Evolutionary conservation across 176 grass and related monocot genomes (phyloP), one percentile per base, ranked within the genome.

Genomic region (Triticum turgidum): DNA sequence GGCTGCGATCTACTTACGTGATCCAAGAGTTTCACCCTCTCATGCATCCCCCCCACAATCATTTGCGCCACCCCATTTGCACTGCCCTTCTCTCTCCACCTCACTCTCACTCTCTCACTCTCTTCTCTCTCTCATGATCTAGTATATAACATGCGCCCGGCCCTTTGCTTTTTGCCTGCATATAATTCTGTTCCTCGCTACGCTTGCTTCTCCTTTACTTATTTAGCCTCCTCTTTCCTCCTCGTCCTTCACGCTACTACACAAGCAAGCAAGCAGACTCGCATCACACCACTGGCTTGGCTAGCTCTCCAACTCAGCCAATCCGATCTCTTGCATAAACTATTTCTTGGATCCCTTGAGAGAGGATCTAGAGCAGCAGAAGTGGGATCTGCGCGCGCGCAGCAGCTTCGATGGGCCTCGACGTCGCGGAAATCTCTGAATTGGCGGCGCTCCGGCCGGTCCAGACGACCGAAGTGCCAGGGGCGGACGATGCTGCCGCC

Each of bases 131-230:
- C 42, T 11, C 2, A 45, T 45, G 44, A 45, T 45, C 11, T 45
- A 44, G 2, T 3, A 30, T 30, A 30, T 44, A 44, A 44, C 42
- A 45, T 12, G 42, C 11, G 42, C 42, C 39, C 8, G 39, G 8
- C 39, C 39, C 29, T 42, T 42, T 42, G 41, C 41, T 42, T 42
- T 8, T 41, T 41, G 38, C 38, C 38, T 41, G 38, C 38, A 41
- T 41, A 9, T 97, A 92, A 97, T 94, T 89, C 90, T 91, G 86
- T 82, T 92, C 64, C 64, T 32, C 8, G 38, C 38, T 41, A 25
- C 0, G 64, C 54, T 14, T 4, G 8, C 61, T 66, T 66, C 84
- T 74, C 83, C 82, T 89, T 85, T 79, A 81, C 80, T 65, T 88
- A 51, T 27, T 41, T 79, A n/a, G 51, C 7, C 38, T 41, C 38